phyloP scores from a whole-genome alignment of 768 basidiomycete species.

The Leccinum longicurvipes region DNA sequence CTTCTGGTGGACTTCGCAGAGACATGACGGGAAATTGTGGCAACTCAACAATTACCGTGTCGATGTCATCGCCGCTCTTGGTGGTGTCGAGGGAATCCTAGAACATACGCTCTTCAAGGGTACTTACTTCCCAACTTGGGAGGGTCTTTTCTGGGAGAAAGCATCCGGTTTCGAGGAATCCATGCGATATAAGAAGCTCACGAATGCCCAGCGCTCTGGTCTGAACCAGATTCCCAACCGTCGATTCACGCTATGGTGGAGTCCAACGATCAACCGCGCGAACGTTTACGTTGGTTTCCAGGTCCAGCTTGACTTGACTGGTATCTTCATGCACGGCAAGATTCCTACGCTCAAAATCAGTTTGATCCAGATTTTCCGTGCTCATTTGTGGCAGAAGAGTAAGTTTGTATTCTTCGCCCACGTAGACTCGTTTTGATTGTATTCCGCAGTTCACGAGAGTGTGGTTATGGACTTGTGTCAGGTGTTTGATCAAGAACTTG shows the following conservation, averaged over 20 bases:
- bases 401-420: slow-evolving; percentile 34
- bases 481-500: slow-evolving; percentile 98
- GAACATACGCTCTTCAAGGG: slow-evolving; percentile 98
- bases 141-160: slow-evolving; percentile 99
- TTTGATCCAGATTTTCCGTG: slow-evolving; percentile 99
- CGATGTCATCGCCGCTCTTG: slow-evolving; percentile 96
- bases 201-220: slow-evolving; percentile 98
- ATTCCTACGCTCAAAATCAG: slow-evolving; percentile 98
- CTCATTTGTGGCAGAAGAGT: slow-evolving; percentile 99
- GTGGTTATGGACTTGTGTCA: slow-evolving; percentile 97
- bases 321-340: slow-evolving; percentile 98
- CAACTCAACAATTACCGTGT: slow-evolving; percentile 98
- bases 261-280: slow-evolving; percentile 97
- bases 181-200: slow-evolving; percentile 94
- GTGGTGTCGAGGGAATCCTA: slow-evolving; percentile 93
- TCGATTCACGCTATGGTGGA: slow-evolving; percentile 99
- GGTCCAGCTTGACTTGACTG: slow-evolving; percentile 96
- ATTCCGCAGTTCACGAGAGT: slow-evolving; percentile 71
- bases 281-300: slow-evolving; percentile 99
- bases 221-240: slow-evolving; percentile 97
- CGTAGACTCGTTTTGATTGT: slow-evolving; percentile 6
- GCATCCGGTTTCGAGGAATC: slow-evolving; percentile 96
- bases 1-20: slow-evolving; percentile 99
- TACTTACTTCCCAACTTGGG: slow-evolving; percentile 97
- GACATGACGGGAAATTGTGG: slow-evolving; percentile 96